Conservation (phyloP, 768 basidiomycete species). For the Tubosaeta sp. region DNA sequence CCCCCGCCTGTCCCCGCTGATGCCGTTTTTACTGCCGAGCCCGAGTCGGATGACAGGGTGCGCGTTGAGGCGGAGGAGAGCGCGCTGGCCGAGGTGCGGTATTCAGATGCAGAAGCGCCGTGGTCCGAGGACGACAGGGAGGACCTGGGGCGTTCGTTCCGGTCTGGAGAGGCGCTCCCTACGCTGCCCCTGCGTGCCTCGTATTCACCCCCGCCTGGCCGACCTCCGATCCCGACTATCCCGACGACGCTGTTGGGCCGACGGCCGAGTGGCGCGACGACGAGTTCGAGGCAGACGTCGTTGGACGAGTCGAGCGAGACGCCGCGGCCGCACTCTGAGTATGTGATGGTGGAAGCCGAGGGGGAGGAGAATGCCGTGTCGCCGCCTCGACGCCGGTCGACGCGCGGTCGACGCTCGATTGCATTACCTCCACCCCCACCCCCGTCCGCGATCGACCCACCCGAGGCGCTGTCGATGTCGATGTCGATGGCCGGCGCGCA, state of each 20-base stretch:
- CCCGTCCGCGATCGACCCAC: constrained; percentile 32
- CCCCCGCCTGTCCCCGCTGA: constrained; percentile 18
- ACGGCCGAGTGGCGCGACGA: constrained; percentile 33
- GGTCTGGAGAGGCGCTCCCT: constrained; percentile 33
- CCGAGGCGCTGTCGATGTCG: constrained; percentile 29
- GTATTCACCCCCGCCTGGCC: constrained; percentile 30
- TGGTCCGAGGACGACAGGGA: constrained; percentile 36
- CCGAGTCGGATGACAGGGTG: constrained; percentile 56
- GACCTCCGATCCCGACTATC: constrained; percentile 36
- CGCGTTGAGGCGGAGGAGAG: constrained; percentile 48
- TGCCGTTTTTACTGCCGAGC: constrained; percentile 28
- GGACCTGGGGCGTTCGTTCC: constrained; percentile 45
- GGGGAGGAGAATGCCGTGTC: constrained; percentile 29
- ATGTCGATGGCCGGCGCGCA: constrained; percentile 41
- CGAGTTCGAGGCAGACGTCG: constrained; percentile 39
- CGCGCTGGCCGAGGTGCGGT: constrained; percentile 38
- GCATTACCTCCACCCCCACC: constrained; percentile 37
- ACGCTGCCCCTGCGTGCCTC: constrained; percentile 45
- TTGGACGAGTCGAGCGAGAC: constrained; percentile 22
- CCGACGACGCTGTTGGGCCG: constrained; percentile 31
- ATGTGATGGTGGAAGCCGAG: constrained; percentile 60
- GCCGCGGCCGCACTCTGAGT: constrained; percentile 41
- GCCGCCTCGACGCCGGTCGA: constrained; percentile 40
- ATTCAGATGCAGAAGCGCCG: constrained; percentile 46
- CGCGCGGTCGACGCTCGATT: constrained; percentile 20